phyloP scores from a whole-genome alignment of 2,329 filamentous ascomycete species.

The Ramularia endophylla region DNA sequence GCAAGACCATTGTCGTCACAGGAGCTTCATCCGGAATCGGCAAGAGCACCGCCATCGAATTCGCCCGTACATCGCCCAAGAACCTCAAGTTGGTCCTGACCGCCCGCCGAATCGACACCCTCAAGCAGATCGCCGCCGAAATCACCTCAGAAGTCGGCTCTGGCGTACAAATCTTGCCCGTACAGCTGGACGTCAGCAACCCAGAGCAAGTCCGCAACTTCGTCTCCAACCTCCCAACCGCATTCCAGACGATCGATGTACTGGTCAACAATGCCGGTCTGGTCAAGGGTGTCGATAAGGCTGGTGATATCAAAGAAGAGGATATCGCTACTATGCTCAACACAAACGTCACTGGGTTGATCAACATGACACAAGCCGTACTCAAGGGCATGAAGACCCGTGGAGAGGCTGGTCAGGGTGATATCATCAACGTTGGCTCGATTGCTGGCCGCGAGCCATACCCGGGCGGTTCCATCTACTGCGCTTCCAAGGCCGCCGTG shows the following conservation, averaged over 20 bases:
- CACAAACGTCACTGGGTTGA: conserved; percentile 90
- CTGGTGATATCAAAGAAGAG: conserved; percentile 72
- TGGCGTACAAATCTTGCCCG: conserved; percentile 74
- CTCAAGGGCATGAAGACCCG: conserved; percentile 71
- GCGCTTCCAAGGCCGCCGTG: conserved; percentile 85
- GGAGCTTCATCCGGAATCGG: conserved; percentile 94
- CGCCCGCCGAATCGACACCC: conserved; percentile 72
- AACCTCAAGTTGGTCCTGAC: conserved; percentile 80
- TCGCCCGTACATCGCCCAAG: conserved; percentile 75
- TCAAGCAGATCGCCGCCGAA: conserved; percentile 69
- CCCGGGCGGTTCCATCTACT: conserved; percentile 82
- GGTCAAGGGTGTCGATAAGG: conserved; percentile 80
- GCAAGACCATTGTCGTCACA: conserved; percentile 89
- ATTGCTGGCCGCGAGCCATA: conserved; percentile 89
- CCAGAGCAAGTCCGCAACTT: conserved; percentile 68
- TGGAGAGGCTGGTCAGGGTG: conserved; percentile 67
- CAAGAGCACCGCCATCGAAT: conserved; percentile 76
- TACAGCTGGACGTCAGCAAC: conserved; percentile 83
- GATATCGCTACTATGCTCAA: conserved; percentile 85
- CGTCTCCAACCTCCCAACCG: conserved; percentile 66
- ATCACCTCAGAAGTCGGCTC: conserved; percentile 71
- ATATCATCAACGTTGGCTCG: conserved; percentile 93
- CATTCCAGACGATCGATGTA: conserved; percentile 79
- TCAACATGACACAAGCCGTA: conserved; percentile 93
- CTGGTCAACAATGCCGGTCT: conserved; percentile 95